Evolutionary conservation across 768 basidiomycete genomes (phyloP).

Genomic region (Pleurotus platypus): DNA sequence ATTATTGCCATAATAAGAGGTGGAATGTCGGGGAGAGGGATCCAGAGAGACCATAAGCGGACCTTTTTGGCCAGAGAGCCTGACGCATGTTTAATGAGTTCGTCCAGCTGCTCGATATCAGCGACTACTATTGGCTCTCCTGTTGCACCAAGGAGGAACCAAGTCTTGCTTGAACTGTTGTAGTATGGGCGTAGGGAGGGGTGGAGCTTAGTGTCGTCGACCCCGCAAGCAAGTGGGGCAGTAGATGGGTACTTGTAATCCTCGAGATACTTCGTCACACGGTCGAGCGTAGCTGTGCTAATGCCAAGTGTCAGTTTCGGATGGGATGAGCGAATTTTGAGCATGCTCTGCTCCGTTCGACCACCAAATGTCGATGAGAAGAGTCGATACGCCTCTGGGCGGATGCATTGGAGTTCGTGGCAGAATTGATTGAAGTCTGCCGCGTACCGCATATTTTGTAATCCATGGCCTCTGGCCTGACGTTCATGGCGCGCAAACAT

Average conservation of each 20-base stretch:
- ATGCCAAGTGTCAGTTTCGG: slow-evolving; percentile 21
- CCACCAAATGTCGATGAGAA: slow-evolving; percentile 9
- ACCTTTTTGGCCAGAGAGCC: background rate
- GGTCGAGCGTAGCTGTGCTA: slow-evolving; percentile 14
- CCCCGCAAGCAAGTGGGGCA: slow-evolving; percentile 23
- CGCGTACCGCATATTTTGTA: slow-evolving; percentile 24
- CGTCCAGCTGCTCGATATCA: slow-evolving; percentile 15
- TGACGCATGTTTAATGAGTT: slow-evolving; percentile 7
- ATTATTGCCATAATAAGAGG: slow-evolving; percentile 10
- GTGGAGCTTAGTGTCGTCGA: slow-evolving; percentile 33
- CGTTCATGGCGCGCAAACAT: slow-evolving; percentile 14
- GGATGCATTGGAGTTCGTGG: slow-evolving; percentile 14
- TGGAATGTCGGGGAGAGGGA: slow-evolving; percentile 11
- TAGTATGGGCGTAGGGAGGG: slow-evolving; percentile 19
- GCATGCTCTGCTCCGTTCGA: background rate
- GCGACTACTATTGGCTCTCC: slow-evolving; percentile 18
- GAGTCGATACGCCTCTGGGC: slow-evolving; percentile 15
- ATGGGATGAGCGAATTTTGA: slow-evolving; percentile 7
- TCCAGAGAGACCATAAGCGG: slow-evolving; percentile 8
- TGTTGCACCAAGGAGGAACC: slow-evolving; percentile 21
- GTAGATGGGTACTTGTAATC: slow-evolving; percentile 11
- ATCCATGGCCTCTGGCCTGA: slow-evolving; percentile 16
- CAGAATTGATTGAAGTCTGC: slow-evolving; percentile 17
- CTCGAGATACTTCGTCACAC: slow-evolving; percentile 13
- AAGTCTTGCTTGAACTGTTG: slow-evolving; percentile 13